phyloP scores from a whole-genome alignment of 2,329 filamentous ascomycete species.

The Venturia carpophila region DNA sequence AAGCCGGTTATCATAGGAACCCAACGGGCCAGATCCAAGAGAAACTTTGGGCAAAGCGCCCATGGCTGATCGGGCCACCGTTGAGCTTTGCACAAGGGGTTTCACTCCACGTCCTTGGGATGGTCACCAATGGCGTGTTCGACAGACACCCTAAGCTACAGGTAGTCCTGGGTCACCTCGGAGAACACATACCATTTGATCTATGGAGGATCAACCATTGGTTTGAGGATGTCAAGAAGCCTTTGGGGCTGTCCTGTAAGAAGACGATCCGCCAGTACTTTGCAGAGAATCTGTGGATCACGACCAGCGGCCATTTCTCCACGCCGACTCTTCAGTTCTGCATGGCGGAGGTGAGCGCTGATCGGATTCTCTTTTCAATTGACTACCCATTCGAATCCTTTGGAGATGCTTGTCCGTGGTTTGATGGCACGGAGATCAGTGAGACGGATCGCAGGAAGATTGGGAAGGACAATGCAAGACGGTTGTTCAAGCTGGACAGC shows the following conservation, averaged over 20 bases:
- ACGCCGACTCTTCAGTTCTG: constrained; percentile 46
- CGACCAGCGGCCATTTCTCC: constrained; percentile 50
- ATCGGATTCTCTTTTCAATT: constrained; percentile 46
- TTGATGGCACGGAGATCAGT: constrained; percentile 35
- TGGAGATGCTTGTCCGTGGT: constrained; percentile 38
- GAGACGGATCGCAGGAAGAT: constrained; percentile 34
- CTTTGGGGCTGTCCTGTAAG: constrained; percentile 39
- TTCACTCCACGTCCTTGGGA: constrained; percentile 48
- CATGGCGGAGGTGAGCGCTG: constrained; percentile 42
- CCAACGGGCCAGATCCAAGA: constrained; percentile 48
- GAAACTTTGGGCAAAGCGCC: constrained; percentile 51
- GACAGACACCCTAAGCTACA: constrained; percentile 41
- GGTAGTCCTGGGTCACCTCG: constrained; percentile 42
- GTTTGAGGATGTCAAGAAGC: constrained; percentile 50
- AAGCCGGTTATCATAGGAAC: constrained; percentile 25
- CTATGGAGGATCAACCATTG: constrained; percentile 40
- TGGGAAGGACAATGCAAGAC: constrained; percentile 41
- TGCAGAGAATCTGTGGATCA: constrained; percentile 49
- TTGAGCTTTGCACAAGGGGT: constrained; percentile 42
- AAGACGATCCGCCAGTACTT: constrained; percentile 47
- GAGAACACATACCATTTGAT: constrained; percentile 45
- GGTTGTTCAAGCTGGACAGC: constrained; percentile 29
- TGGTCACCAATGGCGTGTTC: constrained; percentile 45
- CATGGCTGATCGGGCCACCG: constrained; percentile 48
- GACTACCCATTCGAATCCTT: constrained; percentile 48